Conservation (phyloP, 768 basidiomycete species). For the Phaffia tasmanica region DNA sequence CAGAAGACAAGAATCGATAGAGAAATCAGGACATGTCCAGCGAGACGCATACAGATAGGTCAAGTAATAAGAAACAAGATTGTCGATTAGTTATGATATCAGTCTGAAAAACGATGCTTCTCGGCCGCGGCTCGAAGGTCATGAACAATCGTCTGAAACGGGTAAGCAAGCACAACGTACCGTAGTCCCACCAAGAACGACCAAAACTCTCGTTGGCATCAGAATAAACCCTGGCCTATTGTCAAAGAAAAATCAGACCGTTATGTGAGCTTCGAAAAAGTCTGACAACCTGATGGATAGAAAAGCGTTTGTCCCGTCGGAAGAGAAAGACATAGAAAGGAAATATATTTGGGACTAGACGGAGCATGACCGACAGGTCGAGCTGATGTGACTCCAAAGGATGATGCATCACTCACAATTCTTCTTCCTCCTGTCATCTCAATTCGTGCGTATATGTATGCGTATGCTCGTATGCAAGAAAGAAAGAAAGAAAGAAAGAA, state of each 20-base stretch:
- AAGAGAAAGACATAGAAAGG: no score
- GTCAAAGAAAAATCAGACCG: background rate
- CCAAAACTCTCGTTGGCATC: constrained; percentile 81
- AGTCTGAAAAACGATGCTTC: background rate
- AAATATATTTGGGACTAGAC: no score
- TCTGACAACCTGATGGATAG: no score
- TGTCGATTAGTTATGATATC: background rate
- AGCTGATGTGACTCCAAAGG: no score
- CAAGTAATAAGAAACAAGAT: background rate
- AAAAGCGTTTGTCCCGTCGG: no score
- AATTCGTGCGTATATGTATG: no score
- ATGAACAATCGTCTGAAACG: background rate
- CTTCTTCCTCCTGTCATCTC: no score
- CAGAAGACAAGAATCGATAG: background rate
- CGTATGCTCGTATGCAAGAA: no score
- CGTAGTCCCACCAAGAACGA: constrained; percentile 91
- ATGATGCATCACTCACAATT: no score
- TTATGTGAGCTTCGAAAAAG: background rate
- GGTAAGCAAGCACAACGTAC: constrained; percentile 42
- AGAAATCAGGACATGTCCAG: background rate
- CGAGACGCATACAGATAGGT: background rate
- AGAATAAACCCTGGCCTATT: constrained; percentile 49
- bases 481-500: no score
- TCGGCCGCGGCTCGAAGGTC: background rate
- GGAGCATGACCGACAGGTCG: no score